Percentiles rank a stretch among this genome's conserved stretches.
Conservation (phyloP, 805 yeast genomes). For the Yamadazyma philogaea region DNA sequence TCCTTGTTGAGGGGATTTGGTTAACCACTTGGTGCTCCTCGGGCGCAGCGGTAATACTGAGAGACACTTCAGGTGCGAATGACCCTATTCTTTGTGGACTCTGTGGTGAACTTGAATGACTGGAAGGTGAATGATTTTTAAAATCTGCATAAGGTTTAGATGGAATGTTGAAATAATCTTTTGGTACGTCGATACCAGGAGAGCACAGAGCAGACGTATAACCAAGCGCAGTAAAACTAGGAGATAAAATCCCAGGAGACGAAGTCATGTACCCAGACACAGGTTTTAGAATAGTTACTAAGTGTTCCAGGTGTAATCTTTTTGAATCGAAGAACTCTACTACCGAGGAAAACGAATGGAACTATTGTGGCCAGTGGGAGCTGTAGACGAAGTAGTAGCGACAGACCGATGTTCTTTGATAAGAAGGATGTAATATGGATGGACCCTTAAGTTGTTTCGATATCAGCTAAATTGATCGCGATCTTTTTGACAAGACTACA, state of each 20-base stretch:
- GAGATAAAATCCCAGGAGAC: slow-evolving; percentile 8
- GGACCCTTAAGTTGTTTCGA: no score
- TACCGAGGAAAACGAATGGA: no score
- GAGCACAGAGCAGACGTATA: neutral
- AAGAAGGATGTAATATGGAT: no score
- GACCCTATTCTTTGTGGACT: neutral
- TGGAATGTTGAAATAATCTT: slow-evolving; percentile 7
- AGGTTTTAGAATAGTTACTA: neutral
- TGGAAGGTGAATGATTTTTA: neutral
- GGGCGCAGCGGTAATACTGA: neutral
- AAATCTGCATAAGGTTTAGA: neutral
- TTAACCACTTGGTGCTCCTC: neutral
- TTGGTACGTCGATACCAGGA: neutral
- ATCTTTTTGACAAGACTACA: neutral
- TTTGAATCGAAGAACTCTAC: neutral
- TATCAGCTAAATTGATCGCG: neutral
- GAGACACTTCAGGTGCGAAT: neutral
- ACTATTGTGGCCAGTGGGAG: no score
- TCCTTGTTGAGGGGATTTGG: neutral
- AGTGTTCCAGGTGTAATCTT: neutral
- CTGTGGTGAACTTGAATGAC: neutral
- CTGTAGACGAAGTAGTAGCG: no score
- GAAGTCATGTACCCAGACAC: slow-evolving; percentile 6
- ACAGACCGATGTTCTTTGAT: no score
- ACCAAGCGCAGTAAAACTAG: neutral